Conservation (phyloP, 768 basidiomycete genomes). For the Macrolepiota dolichaula region DNA sequence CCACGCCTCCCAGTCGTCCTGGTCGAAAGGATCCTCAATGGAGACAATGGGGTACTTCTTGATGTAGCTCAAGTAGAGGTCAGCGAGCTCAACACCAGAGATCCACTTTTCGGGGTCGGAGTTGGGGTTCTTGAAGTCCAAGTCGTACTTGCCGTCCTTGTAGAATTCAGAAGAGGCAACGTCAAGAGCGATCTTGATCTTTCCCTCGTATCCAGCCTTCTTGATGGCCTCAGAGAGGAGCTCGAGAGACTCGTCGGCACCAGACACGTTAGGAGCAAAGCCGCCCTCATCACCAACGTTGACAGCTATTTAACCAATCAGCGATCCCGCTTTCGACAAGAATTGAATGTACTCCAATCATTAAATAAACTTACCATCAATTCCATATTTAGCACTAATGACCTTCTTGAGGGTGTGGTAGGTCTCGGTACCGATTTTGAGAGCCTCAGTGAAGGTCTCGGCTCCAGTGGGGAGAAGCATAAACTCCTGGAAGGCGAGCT, state of each 20-base stretch:
- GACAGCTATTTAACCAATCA: conserved; percentile 70
- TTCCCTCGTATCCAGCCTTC: conserved; percentile 97
- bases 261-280: conserved; percentile 96
- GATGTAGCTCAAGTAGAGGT: conserved; percentile 82
- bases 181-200: conserved; percentile 97
- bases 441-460: conserved; percentile 86
- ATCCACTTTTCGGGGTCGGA: conserved; percentile 97
- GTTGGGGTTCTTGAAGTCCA: conserved; percentile 99
- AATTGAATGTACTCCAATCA: not conserved
- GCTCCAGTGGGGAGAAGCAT: conserved; percentile 98
- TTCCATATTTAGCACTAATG: conserved; percentile 98
- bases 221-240: conserved; percentile 94
- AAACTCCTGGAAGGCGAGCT: conserved; percentile 99
- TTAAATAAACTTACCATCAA: conserved; percentile 66
- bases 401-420: conserved; percentile 99
- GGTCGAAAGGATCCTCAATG: conserved; percentile 98
- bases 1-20: conserved; percentile 99
- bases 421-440: conserved; percentile 98
- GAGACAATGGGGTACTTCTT: conserved; percentile 96
- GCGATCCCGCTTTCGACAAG: conserved; percentile 15
- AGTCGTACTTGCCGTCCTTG: conserved; percentile 99
- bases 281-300: conserved; percentile 99
- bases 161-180: conserved; percentile 99
- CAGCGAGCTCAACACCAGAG: conserved; percentile 87
- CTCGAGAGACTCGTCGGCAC: conserved; percentile 96